phyloP scores from a whole-genome alignment of 352 stramenopile species.

The Phytopythium vexans region DNA sequence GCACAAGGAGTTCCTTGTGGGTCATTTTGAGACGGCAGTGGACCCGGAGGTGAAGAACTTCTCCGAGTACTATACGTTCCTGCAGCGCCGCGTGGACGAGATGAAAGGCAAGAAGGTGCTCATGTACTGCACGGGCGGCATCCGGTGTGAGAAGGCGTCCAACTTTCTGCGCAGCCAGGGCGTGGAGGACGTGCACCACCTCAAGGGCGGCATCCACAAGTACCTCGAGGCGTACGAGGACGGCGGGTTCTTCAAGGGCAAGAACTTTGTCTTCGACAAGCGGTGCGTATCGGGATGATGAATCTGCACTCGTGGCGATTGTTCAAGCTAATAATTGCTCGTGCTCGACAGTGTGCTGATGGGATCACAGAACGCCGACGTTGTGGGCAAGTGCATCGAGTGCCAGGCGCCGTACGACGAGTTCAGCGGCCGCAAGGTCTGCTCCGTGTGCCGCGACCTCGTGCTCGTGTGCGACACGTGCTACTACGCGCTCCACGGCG shows the following conservation, averaged over 20 bases:
- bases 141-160: constrained; percentile 72
- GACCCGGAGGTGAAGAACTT: constrained; percentile 75
- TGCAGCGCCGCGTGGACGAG: constrained; percentile 53
- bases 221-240: constrained; percentile 65
- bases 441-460: constrained; percentile 67
- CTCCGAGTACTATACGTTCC: constrained; percentile 68
- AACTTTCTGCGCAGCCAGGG: constrained; percentile 64
- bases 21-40: constrained; percentile 65
- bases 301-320: constrained; percentile 4
- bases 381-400: constrained; percentile 74
- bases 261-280: constrained; percentile 84
- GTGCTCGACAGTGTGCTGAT: constrained; percentile 47
- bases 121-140: constrained; percentile 79
- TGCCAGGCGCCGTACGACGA: constrained; percentile 54
- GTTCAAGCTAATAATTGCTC: not conserved
- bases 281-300: constrained; percentile 21
- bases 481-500: constrained; percentile 50
- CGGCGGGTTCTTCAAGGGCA: constrained; percentile 64
- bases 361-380: constrained; percentile 41
- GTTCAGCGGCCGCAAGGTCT: constrained; percentile 68
- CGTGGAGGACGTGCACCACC: constrained; percentile 53
- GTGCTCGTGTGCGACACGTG: constrained; percentile 67
- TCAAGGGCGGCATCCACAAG: constrained; percentile 77
- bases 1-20: constrained; percentile 66
- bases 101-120: constrained; percentile 74